phyloP scores from a whole-genome alignment of 345 rosid genomes.

The Odontarrhena argentea region DNA sequence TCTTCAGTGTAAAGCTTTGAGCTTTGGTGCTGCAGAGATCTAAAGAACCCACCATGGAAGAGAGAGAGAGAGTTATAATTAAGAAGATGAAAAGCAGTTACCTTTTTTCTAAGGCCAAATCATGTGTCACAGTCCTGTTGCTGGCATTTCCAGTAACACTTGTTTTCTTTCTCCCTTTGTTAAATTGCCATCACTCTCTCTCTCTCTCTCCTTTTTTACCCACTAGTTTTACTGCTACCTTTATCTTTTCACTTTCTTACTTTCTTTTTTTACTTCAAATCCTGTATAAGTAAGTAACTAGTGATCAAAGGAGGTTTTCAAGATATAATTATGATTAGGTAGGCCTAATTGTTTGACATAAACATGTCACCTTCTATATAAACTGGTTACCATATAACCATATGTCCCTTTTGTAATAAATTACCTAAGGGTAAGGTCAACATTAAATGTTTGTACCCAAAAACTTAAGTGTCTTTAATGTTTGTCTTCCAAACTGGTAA shows the following conservation, averaged over 20 bases:
- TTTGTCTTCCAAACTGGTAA: slow-evolving; percentile 37
- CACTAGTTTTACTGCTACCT: background rate
- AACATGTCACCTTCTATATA: background rate
- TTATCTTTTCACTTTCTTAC: slow-evolving; percentile 11
- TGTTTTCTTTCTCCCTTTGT: slow-evolving; percentile 37
- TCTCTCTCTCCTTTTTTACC: slow-evolving; percentile 17
- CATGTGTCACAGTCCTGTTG: slow-evolving; percentile 58
- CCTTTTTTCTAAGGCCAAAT: slow-evolving; percentile 52
- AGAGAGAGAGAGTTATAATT: slow-evolving; percentile 50
- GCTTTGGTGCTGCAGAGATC: slow-evolving; percentile 49
- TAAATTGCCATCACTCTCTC: slow-evolving; percentile 17
- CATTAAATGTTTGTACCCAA: slow-evolving; percentile 36
- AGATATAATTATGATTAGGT: slow-evolving; percentile 26
- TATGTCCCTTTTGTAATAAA: slow-evolving; percentile 33
- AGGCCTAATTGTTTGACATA: slow-evolving; percentile 11
- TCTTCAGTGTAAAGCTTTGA: slow-evolving; percentile 49
- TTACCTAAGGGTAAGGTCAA: slow-evolving; percentile 5
- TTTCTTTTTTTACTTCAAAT: background rate
- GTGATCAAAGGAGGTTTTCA: background rate
- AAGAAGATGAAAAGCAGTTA: slow-evolving; percentile 42
- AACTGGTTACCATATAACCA: background rate
- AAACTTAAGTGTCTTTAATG: slow-evolving; percentile 30
- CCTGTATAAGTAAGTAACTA: background rate
- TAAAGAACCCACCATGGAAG: slow-evolving; percentile 39
- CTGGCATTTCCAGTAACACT: slow-evolving; percentile 47